Evolutionary conservation across 176 grass and related monocot genomes (phyloP).

Genomic region (Cocos nucifera): DNA sequence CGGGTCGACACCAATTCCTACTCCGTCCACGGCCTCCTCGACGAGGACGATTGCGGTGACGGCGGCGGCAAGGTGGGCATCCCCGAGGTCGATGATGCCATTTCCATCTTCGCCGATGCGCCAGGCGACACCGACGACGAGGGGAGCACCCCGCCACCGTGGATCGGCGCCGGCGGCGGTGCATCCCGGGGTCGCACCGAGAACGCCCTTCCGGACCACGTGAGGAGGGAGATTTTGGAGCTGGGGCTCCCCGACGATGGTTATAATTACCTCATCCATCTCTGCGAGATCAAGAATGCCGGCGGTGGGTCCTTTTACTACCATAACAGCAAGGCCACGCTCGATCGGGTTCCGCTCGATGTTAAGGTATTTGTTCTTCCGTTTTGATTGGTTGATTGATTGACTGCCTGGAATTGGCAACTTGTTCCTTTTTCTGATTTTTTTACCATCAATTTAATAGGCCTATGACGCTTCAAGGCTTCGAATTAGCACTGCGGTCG

Average conservation of each 20-base stretch:
- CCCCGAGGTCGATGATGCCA: slow-evolving; percentile 18
- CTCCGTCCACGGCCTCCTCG: slow-evolving; percentile 46
- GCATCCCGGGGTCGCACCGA: slow-evolving; percentile 13
- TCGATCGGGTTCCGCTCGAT: slow-evolving; percentile 57
- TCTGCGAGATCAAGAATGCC: slow-evolving; percentile 77
- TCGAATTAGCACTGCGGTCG: slow-evolving; percentile 30
- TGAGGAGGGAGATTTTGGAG: slow-evolving; percentile 77
- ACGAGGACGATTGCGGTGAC: not conserved
- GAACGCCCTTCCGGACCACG: slow-evolving; percentile 4
- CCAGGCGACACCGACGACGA: slow-evolving; percentile 7
- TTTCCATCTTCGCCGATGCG: slow-evolving; percentile 31
- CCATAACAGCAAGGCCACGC: slow-evolving; percentile 33
- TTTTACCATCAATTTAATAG: slow-evolving; percentile 18
- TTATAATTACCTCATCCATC: slow-evolving; percentile 85
- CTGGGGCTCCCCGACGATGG: slow-evolving; percentile 89
- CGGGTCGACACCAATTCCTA: slow-evolving; percentile 75
- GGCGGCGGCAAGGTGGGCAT: not conserved
- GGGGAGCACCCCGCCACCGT: not conserved
- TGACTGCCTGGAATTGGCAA: too few relatives aligned
- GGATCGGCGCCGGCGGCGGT: not conserved
- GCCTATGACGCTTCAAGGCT: slow-evolving; percentile 85
- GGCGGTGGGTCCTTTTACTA: slow-evolving; percentile 56
- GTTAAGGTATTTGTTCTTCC: slow-evolving; percentile 46
- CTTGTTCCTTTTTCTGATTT: not conserved
- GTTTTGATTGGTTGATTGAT: too few relatives aligned